A percentile compares a stretch with the other conserved stretches of the same genome.
These are phyloP conservation scores for Colletotrichum kahawae DNA, from an alignment of 2,329 filamentous ascomycete genomes.

Conservation along the genomic window DNA sequence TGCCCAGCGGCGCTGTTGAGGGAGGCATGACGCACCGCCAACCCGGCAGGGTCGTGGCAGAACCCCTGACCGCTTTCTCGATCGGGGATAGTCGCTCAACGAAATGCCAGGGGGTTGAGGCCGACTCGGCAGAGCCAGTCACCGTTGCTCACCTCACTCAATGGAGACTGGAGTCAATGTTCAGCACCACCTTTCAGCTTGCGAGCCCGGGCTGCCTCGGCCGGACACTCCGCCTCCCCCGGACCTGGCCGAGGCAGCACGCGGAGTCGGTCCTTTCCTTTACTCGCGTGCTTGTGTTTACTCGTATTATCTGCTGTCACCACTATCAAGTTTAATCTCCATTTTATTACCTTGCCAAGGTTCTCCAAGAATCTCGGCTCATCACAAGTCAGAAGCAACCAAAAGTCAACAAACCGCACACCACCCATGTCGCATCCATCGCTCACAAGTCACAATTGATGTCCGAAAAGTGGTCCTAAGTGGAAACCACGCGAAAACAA, in stretches of 20 bases:
- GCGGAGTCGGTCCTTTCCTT: background rate
- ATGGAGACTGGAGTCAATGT: too few relatives aligned
- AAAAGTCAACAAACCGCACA: conserved; percentile 5
- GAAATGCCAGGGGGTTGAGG: conserved; percentile 25
- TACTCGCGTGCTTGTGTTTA: background rate
- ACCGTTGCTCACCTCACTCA: background rate
- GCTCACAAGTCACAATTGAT: background rate
- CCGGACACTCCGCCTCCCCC: conserved; percentile 3
- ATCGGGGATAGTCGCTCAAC: conserved; percentile 14
- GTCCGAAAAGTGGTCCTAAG: background rate
- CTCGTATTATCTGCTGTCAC: background rate
- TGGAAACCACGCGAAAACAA: background rate
- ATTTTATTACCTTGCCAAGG: background rate
- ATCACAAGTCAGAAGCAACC: background rate
- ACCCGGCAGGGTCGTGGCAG: conserved; percentile 9
- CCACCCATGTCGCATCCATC: background rate
- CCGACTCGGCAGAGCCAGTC: background rate
- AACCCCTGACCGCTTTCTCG: background rate
- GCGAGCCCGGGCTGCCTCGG: conserved; percentile 11
- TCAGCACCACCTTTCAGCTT: background rate
- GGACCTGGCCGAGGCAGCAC: conserved; percentile 15
- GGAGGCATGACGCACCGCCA: conserved; percentile 19
- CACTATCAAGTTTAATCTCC: background rate
- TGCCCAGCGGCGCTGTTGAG: conserved; percentile 16
- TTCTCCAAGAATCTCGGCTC: background rate